Percentiles rank a stretch among this genome's conserved stretches.
Conservation (phyloP, 2,329 filamentous ascomycete species). For the Blastomyces parvus region DNA sequence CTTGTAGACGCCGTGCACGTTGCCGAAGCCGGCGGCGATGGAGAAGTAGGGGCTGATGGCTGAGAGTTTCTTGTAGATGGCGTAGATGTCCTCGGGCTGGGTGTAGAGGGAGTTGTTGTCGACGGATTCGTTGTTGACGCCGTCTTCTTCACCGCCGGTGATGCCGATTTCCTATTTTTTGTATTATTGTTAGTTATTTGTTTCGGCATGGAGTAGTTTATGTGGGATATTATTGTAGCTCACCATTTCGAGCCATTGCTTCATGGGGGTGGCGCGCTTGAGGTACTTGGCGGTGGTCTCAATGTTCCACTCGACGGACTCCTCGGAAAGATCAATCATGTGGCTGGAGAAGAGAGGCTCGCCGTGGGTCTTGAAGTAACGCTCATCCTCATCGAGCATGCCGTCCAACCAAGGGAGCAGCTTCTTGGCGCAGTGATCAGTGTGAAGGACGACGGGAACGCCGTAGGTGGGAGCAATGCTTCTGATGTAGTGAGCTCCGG, state of each 20-base stretch:
- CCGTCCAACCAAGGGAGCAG: conserved; percentile 95
- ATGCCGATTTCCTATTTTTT: conserved; percentile 68
- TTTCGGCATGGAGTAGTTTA: too few relatives aligned
- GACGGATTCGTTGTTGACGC: conserved; percentile 96
- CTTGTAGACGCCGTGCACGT: conserved; percentile 99
- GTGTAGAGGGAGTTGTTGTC: conserved; percentile 98
- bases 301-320: conserved; percentile 83
- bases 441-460: conserved; percentile 86
- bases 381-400: conserved; percentile 89
- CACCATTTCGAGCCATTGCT: conserved; percentile 99
- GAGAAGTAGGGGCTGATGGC: conserved; percentile 93
- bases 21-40: conserved; percentile 95
- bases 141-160: conserved; percentile 94
- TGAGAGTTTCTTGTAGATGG: conserved; percentile 77
- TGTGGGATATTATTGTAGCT: conserved; percentile 17
- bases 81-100: conserved; percentile 90
- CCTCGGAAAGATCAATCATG: conserved; percentile 98
- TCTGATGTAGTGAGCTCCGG: conserved; percentile 89
- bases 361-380: conserved; percentile 85
- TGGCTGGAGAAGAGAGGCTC: conserved; percentile 91
- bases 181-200: too few relatives aligned
- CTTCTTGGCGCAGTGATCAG: conserved; percentile 99
- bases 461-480: conserved; percentile 77
- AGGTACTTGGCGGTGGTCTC: conserved; percentile 86
- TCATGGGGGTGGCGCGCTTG: conserved; percentile 88